Percentiles rank a stretch among this genome's conserved stretches.
Conservation (phyloP, 2,329 filamentous ascomycete species). For the Aspergillus ochraceoroseus region DNA sequence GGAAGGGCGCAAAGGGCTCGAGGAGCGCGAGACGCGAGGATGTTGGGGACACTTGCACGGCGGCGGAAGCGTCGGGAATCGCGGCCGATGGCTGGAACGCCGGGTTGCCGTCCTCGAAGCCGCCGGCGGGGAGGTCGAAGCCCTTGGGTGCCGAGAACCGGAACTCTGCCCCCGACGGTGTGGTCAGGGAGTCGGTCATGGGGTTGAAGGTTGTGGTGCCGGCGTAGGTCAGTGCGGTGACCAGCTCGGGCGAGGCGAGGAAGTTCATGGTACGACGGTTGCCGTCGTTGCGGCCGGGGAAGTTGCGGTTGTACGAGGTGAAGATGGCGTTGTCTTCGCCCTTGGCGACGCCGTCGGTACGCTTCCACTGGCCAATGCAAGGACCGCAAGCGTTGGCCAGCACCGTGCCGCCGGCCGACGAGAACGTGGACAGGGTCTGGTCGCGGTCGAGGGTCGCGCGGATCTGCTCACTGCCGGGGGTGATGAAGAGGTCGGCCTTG, state of each 20-base stretch:
- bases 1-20: slow-evolving; percentile 85
- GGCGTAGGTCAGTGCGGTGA: slow-evolving; percentile 92
- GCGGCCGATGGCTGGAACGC: slow-evolving; percentile 68
- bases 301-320: slow-evolving; percentile 97
- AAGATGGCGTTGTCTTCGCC: slow-evolving; percentile 90
- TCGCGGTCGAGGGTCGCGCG: slow-evolving; percentile 88
- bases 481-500: slow-evolving; percentile 88
- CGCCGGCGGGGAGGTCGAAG: slow-evolving; percentile 58
- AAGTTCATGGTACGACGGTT: slow-evolving; percentile 99
- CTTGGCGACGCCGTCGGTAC: slow-evolving; percentile 78
- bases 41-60: slow-evolving; percentile 76
- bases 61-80: slow-evolving; percentile 62
- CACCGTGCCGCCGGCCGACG: slow-evolving; percentile 77
- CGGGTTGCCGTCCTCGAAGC: slow-evolving; percentile 76
- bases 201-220: slow-evolving; percentile 95
- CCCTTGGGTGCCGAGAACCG: slow-evolving; percentile 71
- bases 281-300: slow-evolving; percentile 92
- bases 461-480: slow-evolving; percentile 94
- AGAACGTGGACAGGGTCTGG: slow-evolving; percentile 78
- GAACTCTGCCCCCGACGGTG: slow-evolving; percentile 75
- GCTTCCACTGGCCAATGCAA: slow-evolving; percentile 92
- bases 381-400: slow-evolving; percentile 93
- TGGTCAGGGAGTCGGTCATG: slow-evolving; percentile 76
- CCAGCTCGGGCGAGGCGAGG: slow-evolving; percentile 90
- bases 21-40: slow-evolving; percentile 86